phyloP scores from a whole-genome alignment of 1,284 basidiomycete species.

The Trichosporon faecale region DNA sequence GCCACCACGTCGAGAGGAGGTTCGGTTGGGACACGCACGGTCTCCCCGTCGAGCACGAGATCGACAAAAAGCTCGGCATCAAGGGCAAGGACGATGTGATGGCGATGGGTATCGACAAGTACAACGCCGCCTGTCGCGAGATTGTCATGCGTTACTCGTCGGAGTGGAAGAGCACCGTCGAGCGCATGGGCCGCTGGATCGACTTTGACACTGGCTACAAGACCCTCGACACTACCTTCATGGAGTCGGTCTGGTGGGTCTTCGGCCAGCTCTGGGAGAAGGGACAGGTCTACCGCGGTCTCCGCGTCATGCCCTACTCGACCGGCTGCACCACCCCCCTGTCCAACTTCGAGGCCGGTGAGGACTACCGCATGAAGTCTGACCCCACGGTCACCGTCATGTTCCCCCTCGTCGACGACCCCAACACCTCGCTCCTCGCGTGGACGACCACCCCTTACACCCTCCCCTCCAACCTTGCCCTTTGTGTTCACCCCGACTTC shows the following conservation, averaged over 20 bases:
- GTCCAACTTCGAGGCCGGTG: constrained; percentile 96
- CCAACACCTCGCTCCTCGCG: constrained; percentile 82
- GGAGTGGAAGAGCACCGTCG: constrained; percentile 93
- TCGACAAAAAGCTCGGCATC: constrained; percentile 95
- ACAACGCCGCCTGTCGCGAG: constrained; percentile 93
- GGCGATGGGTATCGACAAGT: constrained; percentile 92
- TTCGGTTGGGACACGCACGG: constrained; percentile 99
- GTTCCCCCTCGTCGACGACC: constrained; percentile 91
- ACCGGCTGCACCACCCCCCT: constrained; percentile 93
- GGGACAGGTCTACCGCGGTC: constrained; percentile 88
- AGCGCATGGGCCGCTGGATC: constrained; percentile 99
- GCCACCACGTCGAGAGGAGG: constrained; percentile 88
- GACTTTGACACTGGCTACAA: constrained; percentile 99
- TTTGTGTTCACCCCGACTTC: constrained; percentile 94
- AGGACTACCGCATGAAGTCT: constrained; percentile 88
- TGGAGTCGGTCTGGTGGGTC: constrained; percentile 99
- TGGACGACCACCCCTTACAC: constrained; percentile 99
- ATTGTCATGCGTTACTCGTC: constrained; percentile 97
- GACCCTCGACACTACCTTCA: constrained; percentile 87
- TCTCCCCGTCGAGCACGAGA: constrained; percentile 97
- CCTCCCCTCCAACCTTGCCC: constrained; percentile 87
- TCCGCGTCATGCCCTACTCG: constrained; percentile 98
- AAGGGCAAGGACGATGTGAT: constrained; percentile 91
- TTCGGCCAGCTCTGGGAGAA: constrained; percentile 91
- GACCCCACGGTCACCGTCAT: constrained; percentile 94